Base-by-base conservation (phyloP, 2,329 filamentous ascomycete genomes). In the Paraphaeosphaeria sporulosa region DNA sequence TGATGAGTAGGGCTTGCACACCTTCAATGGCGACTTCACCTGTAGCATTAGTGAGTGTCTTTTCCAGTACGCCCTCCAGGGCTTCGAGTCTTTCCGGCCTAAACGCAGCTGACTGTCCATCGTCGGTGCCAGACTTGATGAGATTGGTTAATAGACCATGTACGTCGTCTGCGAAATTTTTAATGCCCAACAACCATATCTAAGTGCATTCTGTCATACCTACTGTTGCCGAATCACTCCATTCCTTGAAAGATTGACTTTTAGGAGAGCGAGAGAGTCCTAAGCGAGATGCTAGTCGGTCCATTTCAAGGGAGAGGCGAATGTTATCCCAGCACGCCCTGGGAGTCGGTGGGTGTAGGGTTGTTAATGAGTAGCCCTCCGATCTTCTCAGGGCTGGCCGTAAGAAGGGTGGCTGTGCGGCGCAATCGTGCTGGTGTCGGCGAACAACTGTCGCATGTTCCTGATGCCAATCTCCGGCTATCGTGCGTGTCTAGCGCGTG, bases 231-330 rank as follows among this genome's bases (percentile, higher is more conserved):
- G 50, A 38, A 15, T 42, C 36, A 6, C 32, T 25, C 50, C 50
- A 53, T 32, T 53, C 21, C 15, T 53, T 30, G 36, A 53, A 53
- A 12, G 50, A 32, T 4, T 30, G 50, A 15, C 17, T 53, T 53
- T 10, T 40, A 40, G 36, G 21, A 17, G 50, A 53, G 12, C 50
- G 50, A 42, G 19, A 27, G 3, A 53, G 6, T n/a, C 50, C 50
- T 36, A 53, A 23, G 23, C 50, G 50, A 30, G 50, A 25, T n/a
- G 36, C 25, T 12, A 53, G 36, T 25, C 50, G 50, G 19, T 53
- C 9, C 50, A 53, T 53, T 17, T 4, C 30, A 15, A 30, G 30
- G 13, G 34, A 12, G n/a, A 21, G 19, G n/a, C 2, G 21, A 27
- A 27, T 12, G 17, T 17, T 38, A 9, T 5, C 3, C 48, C 19